Percentiles rank a stretch among this genome's conserved stretches.
phyloP scores from a whole-genome alignment of 768 basidiomycete genomes.

The Leccinum variicolor region DNA sequence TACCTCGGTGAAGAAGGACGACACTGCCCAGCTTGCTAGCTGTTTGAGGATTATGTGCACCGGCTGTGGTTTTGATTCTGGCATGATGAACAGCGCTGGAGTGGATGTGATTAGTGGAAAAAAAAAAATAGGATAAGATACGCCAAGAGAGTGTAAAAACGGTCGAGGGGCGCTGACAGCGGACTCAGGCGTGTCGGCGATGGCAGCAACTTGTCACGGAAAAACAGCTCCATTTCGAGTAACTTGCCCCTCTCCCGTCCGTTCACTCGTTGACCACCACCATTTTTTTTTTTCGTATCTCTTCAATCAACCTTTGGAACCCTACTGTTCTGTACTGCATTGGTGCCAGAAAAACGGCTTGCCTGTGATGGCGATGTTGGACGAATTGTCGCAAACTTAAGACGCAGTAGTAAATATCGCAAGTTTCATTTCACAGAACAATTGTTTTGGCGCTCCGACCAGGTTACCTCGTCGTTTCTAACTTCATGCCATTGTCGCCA shows the following conservation, averaged over 20 bases:
- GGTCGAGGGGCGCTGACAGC: neutral
- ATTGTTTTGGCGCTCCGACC: no score
- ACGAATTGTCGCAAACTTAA: no score
- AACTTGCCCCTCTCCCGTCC: neutral
- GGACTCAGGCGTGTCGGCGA: neutral
- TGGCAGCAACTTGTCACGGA: neutral
- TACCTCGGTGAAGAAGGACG: constrained; percentile 87
- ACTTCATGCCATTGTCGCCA: neutral
- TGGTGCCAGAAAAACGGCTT: neutral
- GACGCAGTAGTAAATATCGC: neutral
- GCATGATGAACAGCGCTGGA: constrained; percentile 8
- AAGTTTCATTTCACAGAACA: neutral
- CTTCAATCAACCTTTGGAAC: neutral
- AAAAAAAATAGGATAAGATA: constrained; percentile 12
- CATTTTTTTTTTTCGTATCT: neutral
- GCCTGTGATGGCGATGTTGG: neutral
- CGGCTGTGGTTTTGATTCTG: constrained; percentile 36
- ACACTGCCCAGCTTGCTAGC: constrained; percentile 69
- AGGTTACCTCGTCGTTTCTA: neutral
- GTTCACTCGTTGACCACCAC: neutral
- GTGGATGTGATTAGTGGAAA: constrained; percentile 7
- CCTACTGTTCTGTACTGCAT: neutral
- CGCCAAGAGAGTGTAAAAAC: neutral
- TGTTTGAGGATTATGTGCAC: constrained; percentile 70
- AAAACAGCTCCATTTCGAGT: constrained; percentile 6